Evolutionary conservation across 139 green algal genomes (phyloP).

Genomic region (Chlorella sp.): DNA sequence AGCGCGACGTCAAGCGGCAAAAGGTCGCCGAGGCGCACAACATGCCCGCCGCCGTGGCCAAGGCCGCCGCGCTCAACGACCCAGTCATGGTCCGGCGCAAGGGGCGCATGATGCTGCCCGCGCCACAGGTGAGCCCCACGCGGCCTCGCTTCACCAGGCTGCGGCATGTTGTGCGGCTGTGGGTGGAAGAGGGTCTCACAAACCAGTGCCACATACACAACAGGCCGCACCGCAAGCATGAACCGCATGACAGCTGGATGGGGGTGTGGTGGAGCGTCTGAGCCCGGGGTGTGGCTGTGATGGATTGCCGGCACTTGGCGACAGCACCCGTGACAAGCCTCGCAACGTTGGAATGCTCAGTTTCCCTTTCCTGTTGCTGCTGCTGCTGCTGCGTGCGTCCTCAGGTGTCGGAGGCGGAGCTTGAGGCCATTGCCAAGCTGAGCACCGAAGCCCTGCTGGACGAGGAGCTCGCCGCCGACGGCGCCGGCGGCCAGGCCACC

Average conservation of each 20-base stretch:
- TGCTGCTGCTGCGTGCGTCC: too few species aligned
- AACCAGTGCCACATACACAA: too few species aligned
- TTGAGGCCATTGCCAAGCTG: slow-evolving; percentile 83
- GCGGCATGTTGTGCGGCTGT: neutral
- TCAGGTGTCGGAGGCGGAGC: slow-evolving; percentile 81
- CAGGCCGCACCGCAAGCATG: too few species aligned
- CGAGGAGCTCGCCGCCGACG: slow-evolving; percentile 26
- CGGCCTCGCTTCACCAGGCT: neutral
- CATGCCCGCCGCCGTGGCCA: slow-evolving; percentile 42
- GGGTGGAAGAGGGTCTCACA: too few species aligned
- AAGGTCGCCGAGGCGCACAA: slow-evolving; percentile 47
- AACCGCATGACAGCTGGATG: too few species aligned
- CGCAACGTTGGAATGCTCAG: too few species aligned
- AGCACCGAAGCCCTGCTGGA: slow-evolving; percentile 32
- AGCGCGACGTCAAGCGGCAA: slow-evolving; percentile 71
- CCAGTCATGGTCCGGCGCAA: slow-evolving; percentile 42
- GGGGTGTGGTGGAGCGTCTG: too few species aligned
- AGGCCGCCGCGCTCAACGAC: slow-evolving; percentile 65
- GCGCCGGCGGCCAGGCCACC: slow-evolving; percentile 64
- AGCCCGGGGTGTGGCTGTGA: too few species aligned
- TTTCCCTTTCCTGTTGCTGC: too few species aligned
- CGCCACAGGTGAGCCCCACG: slow-evolving; percentile 48
- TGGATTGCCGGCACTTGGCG: too few species aligned
- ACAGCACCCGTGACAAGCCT: too few species aligned
- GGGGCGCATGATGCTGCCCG: slow-evolving; percentile 88